Conservation (phyloP, 371 early-diverging fungal genomes). For the Apophysomyces ossiformis region DNA sequence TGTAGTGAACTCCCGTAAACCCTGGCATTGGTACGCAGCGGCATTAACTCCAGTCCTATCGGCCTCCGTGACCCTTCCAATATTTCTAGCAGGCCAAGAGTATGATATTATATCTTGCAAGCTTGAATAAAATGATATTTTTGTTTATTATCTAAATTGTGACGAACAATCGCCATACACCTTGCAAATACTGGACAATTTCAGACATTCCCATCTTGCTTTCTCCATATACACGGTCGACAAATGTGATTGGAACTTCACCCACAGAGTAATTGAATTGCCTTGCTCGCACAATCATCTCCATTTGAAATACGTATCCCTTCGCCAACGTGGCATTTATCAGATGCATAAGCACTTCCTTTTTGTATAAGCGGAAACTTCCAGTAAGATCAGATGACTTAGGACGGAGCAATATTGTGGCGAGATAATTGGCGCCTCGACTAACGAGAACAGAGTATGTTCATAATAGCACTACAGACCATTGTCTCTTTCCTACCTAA, state of each 20-base stretch:
- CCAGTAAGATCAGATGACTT: slow-evolving; percentile 97
- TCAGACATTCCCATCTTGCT: slow-evolving; percentile 94
- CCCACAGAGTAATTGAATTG: slow-evolving; percentile 89
- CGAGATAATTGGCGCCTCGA: slow-evolving; percentile 97
- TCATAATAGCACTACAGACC: too few relatives aligned
- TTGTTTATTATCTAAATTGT: slow-evolving; percentile 52
- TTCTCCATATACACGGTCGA: slow-evolving; percentile 97
- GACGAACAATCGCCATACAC: slow-evolving; percentile 84
- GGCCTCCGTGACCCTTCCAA: slow-evolving; percentile 52
- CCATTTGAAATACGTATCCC: slow-evolving; percentile 99
- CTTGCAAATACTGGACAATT: slow-evolving; percentile 92
- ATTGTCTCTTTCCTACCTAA: slow-evolving; percentile 57
- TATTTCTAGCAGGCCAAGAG: slow-evolving; percentile 37
- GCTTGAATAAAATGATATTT: not conserved
- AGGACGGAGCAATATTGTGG: slow-evolving; percentile 89
- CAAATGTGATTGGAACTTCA: slow-evolving; percentile 98
- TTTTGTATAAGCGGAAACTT: slow-evolving; percentile 96
- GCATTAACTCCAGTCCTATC: slow-evolving; percentile 45
- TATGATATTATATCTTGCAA: not conserved
- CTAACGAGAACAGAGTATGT: slow-evolving; percentile 41
- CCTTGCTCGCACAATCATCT: slow-evolving; percentile 98
- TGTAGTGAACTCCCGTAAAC: slow-evolving; percentile 18
- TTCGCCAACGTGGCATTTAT: slow-evolving; percentile 89
- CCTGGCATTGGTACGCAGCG: slow-evolving; percentile 15
- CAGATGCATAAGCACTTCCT: slow-evolving; percentile 83